Evolutionary conservation across 148 eudicot species (phyloP).

Genomic region (Fagopyrum tataricum): DNA sequence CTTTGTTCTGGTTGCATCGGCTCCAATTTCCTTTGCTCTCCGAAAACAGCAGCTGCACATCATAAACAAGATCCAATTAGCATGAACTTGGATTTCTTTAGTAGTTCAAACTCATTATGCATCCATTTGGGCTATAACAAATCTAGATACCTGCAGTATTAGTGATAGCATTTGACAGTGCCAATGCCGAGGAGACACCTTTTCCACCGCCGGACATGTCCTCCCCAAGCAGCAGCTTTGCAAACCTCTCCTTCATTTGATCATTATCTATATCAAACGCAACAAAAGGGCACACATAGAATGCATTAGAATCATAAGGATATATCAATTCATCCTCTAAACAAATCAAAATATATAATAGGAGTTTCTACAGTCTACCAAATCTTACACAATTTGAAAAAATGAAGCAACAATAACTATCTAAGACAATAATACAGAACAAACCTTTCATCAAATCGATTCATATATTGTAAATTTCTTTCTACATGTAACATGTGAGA

Average conservation of each 20-base stretch:
- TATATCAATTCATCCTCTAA: too few species aligned
- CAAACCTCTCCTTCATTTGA: conserved; percentile 48
- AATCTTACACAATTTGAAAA: too few species aligned
- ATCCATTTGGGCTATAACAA: neutral
- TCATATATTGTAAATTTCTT: neutral
- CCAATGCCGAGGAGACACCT: conserved; percentile 60
- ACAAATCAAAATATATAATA: too few species aligned
- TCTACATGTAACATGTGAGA: neutral
- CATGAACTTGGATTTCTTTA: neutral
- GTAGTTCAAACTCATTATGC: neutral
- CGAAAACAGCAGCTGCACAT: conserved; percentile 74
- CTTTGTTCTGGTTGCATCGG: conserved; percentile 70
- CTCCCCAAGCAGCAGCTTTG: conserved; percentile 51
- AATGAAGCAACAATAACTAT: too few species aligned
- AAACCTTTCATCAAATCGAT: neutral
- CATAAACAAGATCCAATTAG: neutral
- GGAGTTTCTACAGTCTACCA: too few species aligned
- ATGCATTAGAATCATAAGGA: too few species aligned
- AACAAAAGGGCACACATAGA: neutral
- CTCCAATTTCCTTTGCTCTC: conserved; percentile 58
- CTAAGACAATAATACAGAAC: neutral
- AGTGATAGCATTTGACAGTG: conserved; percentile 68
- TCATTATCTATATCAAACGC: conserved; percentile 25
- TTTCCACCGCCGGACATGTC: conserved; percentile 72
- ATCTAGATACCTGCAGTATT: conserved; percentile 58